Evolutionary conservation across 2,329 filamentous ascomycete species (phyloP).

Genomic region (Neonectria faginata): DNA sequence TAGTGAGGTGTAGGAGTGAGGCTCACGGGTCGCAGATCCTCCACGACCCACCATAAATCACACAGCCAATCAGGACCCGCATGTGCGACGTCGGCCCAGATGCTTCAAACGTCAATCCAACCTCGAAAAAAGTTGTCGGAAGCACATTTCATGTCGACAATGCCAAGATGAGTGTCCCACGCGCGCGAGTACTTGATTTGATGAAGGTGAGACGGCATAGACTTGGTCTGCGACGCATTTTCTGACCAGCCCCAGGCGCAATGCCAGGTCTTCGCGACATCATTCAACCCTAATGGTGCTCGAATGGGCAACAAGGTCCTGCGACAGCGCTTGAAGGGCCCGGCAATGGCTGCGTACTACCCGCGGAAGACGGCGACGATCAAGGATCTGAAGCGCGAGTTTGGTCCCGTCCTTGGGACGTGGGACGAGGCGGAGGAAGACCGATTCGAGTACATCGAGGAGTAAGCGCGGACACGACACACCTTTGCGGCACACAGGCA

Average conservation of each 20-base stretch:
- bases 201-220: constrained; percentile 72
- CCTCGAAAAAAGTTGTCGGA: constrained; percentile 44
- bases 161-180: constrained; percentile 71
- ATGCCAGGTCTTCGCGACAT: constrained; percentile 91
- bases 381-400: constrained; percentile 77
- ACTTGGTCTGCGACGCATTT: not conserved
- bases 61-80: constrained; percentile 38
- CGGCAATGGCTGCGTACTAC: constrained; percentile 87
- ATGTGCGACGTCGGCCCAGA: constrained; percentile 35
- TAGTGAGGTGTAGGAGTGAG: constrained; percentile 11
- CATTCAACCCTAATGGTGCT: constrained; percentile 85
- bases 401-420: constrained; percentile 73
- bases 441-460: constrained; percentile 79
- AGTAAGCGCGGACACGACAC: constrained; percentile 57
- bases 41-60: constrained; percentile 13
- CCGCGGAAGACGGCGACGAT: constrained; percentile 79
- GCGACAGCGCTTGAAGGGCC: constrained; percentile 88
- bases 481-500: constrained; percentile 5
- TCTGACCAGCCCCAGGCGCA: constrained; percentile 70
- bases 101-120: constrained; percentile 45
- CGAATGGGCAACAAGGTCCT: constrained; percentile 93
- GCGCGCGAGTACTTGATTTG: constrained; percentile 74
- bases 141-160: constrained; percentile 42
- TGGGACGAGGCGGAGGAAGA: constrained; percentile 84
- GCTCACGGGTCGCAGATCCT: constrained; percentile 7